Conservation (phyloP, 805 yeast genomes). For the Kodamaea laetipori region DNA sequence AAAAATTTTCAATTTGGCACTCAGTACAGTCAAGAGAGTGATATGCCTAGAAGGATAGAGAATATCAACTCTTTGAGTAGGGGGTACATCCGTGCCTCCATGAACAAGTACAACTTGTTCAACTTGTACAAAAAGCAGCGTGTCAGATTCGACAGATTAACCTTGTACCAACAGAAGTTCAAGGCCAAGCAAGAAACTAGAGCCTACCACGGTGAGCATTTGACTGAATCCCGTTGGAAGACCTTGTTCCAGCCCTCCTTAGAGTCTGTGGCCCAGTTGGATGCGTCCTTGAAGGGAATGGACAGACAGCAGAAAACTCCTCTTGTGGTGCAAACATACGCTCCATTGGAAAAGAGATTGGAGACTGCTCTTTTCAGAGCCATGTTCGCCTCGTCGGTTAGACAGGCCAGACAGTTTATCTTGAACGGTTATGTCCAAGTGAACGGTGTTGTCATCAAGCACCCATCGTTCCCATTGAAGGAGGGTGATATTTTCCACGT, state of each 20-base stretch:
- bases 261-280: constrained; percentile 86
- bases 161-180: constrained; percentile 93
- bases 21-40: background rate
- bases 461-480: constrained; percentile 74
- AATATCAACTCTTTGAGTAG: constrained; percentile 59
- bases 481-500: constrained; percentile 90
- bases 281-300: constrained; percentile 70
- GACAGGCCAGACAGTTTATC: constrained; percentile 92
- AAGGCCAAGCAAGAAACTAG: constrained; percentile 87
- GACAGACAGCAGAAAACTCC: constrained; percentile 64
- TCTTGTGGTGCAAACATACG: constrained; percentile 82
- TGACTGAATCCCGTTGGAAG: constrained; percentile 83
- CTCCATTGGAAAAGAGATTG: constrained; percentile 81
- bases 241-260: constrained; percentile 66
- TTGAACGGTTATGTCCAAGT: constrained; percentile 80
- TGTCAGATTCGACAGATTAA: constrained; percentile 54
- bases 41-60: constrained; percentile 65
- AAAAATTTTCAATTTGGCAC: constrained; percentile 10
- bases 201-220: constrained; percentile 92
- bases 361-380: constrained; percentile 91
- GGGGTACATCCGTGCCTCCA: constrained; percentile 82
- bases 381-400: constrained; percentile 87
- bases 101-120: constrained; percentile 89
- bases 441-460: constrained; percentile 75
- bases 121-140: constrained; percentile 77